Percentiles rank a stretch among this genome's conserved stretches.
Evolutionary conservation across 495 filamentous ascomycete species (phyloP).

Genomic region (Aspergillus cristatus): DNA sequence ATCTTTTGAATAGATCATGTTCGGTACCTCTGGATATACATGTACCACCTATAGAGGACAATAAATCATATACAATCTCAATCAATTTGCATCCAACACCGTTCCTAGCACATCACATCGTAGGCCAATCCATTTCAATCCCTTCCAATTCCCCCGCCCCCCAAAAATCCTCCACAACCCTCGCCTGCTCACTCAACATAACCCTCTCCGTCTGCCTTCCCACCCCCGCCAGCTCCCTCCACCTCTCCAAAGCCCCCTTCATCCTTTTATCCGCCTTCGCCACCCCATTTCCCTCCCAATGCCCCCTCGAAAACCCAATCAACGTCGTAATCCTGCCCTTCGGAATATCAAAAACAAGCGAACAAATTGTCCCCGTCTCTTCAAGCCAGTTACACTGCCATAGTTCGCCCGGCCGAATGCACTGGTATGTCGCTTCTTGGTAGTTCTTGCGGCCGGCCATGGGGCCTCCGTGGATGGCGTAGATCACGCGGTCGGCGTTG

Average conservation of each 20-base stretch:
- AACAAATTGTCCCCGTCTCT: constrained; percentile 31
- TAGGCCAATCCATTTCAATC: constrained; percentile 24
- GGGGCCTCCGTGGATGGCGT: constrained; percentile 32
- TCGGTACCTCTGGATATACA: no score
- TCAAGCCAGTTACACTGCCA: constrained; percentile 36
- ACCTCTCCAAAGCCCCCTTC: constrained; percentile 19
- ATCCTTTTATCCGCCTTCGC: constrained; percentile 33
- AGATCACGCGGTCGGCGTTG: constrained; percentile 30
- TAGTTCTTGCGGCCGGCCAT: constrained; percentile 32
- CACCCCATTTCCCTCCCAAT: constrained; percentile 24
- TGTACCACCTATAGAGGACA: not conserved
- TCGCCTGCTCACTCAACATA: constrained; percentile 31
- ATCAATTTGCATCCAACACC: no score
- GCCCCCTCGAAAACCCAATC: constrained; percentile 29
- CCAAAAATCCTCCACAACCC: constrained; percentile 27
- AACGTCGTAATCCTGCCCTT: constrained; percentile 21
- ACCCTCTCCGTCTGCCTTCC: constrained; percentile 25
- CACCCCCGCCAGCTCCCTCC: constrained; percentile 24
- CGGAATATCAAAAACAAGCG: constrained; percentile 29
- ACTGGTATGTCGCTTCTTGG: constrained; percentile 30
- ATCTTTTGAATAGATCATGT: no score
- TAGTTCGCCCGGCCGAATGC: constrained; percentile 27
- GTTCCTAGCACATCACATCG: constrained; percentile 10
- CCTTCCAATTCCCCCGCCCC: constrained; percentile 24
- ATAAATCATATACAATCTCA: not conserved